Percentiles rank a stretch among this genome's conserved stretches.
These are phyloP conservation scores for Simmondsia chinensis DNA, from an alignment of 148 eudicot genomes.

Conservation along the genomic window DNA sequence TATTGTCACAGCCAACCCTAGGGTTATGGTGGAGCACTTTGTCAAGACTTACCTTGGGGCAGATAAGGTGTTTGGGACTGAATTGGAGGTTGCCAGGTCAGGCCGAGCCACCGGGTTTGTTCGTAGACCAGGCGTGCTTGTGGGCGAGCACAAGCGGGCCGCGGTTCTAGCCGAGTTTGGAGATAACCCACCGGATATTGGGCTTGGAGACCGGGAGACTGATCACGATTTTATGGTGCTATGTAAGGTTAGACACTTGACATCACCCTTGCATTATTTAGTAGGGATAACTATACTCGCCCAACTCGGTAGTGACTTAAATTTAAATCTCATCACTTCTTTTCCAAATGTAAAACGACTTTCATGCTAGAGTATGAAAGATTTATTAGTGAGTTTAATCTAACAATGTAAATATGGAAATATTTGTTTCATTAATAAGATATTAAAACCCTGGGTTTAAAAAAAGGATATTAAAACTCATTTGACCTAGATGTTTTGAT, in stretches of 20 bases:
- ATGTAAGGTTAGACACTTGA: constrained; percentile 67
- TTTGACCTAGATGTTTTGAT: too few species aligned
- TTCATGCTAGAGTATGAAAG: too few species aligned
- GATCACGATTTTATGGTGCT: constrained; percentile 72
- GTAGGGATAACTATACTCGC: too few species aligned
- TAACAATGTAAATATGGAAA: too few species aligned
- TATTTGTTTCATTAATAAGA: too few species aligned
- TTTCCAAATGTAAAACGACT: too few species aligned
- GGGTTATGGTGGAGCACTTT: constrained; percentile 66
- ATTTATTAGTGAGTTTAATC: too few species aligned
- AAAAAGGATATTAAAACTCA: too few species aligned
- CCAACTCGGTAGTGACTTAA: too few species aligned
- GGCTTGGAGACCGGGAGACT: constrained; percentile 60
- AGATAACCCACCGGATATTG: constrained; percentile 42
- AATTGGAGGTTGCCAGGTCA: constrained; percentile 34
- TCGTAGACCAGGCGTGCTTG: constrained; percentile 55
- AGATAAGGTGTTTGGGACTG: constrained; percentile 64
- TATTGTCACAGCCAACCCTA: constrained; percentile 53
- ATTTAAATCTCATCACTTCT: too few species aligned
- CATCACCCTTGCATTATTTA: too few species aligned
- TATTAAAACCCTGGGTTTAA: too few species aligned
- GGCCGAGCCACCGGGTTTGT: constrained; percentile 60
- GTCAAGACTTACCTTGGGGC: constrained; percentile 52
- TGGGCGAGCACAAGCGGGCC: constrained; percentile 36
- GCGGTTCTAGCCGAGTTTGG: constrained; percentile 47